Percentiles rank a stretch among this genome's conserved stretches.
These are phyloP conservation scores for Batrachochytrium dendrobatidis DNA, from an alignment of 371 early-diverging fungal genomes.

Conservation along the genomic window DNA sequence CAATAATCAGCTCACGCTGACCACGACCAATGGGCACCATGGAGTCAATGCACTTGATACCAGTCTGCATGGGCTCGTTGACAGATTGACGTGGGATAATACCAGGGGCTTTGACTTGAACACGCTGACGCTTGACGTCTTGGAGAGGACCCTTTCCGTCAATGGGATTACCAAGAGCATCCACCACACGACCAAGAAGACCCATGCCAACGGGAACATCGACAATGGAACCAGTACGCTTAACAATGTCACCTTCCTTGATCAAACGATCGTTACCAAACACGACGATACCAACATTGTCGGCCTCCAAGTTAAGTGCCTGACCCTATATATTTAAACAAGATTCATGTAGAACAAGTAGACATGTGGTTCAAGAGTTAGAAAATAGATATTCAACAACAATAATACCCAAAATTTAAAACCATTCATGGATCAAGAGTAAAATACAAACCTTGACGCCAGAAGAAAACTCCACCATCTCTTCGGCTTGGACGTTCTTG, in stretches of 20 bases:
- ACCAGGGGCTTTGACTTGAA: slow-evolving; percentile 95
- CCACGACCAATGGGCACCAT: slow-evolving; percentile 98
- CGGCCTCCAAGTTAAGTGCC: slow-evolving; percentile 95
- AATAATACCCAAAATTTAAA: not conserved
- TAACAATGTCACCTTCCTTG: slow-evolving; percentile 95
- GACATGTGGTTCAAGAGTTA: not conserved
- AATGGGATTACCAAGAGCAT: slow-evolving; percentile 95
- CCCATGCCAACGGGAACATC: slow-evolving; percentile 90
- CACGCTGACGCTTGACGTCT: slow-evolving; percentile 73
- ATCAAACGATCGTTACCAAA: slow-evolving; percentile 97
- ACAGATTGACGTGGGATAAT: slow-evolving; percentile 95
- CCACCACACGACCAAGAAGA: slow-evolving; percentile 92
- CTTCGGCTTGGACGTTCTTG: slow-evolving; percentile 96
- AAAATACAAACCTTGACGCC: slow-evolving; percentile 73
- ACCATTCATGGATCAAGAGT: no score
- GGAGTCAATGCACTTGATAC: slow-evolving; percentile 96
- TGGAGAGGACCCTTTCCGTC: slow-evolving; percentile 92
- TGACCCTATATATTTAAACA: slow-evolving; percentile 62
- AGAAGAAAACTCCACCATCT: slow-evolving; percentile 97
- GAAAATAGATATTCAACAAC: slow-evolving; percentile 6
- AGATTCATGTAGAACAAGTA: not conserved
- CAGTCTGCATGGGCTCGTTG: slow-evolving; percentile 96
- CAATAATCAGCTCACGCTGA: slow-evolving; percentile 97
- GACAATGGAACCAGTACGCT: slow-evolving; percentile 94
- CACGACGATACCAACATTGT: slow-evolving; percentile 97